Base-by-base conservation (phyloP, 2,329 filamentous ascomycete species). In the Paecilomyces variotii region DNA sequence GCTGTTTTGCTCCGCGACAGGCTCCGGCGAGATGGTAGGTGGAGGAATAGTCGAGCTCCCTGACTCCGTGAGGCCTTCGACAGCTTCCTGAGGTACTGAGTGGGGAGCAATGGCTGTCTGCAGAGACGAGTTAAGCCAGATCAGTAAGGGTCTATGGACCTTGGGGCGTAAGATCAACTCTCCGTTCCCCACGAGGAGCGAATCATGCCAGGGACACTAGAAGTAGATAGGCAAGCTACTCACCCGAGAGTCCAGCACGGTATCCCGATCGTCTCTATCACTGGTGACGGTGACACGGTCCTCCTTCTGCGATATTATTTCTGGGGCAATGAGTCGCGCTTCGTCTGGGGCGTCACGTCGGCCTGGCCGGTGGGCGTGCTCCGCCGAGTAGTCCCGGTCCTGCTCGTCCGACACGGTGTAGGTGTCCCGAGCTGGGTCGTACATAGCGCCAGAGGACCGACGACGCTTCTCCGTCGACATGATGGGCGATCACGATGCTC, bases 401-500 rank as follows among this genome's bases (percentile, higher is more conserved):
- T 62, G 59, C 27, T 68, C 64, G 54, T 64, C 65, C 7, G 68
- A 60, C 32, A 63, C 61, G 39, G 64, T 68, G 63, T 69, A 73
- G 35, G 62, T 68, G 60, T 73, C 70, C 61, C 70, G 62, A 30
- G 70, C 70, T 56, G 70, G 70, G 60, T 73, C 70, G 58, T 73
- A 73, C 65, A 67, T 67, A 28, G 61, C 56, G 50, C 56, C 56
- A 4, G 62, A 65, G 51, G 59, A 56, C 50, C 61, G 62, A 49
- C 62, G 59, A 26, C 35, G 39, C 45, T 59, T 35, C 30, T 19
- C 39, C n/a, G 57, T 26, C 45, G 28, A 55, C 62, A 63, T 62
- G 30, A 39, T 50, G 60, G n/a, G 54, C 27, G 56, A 60, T 58
- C 11, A 19, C 55, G 28, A 34, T 45, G 39, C 39, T 19, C n/a